These are phyloP conservation scores for Geopyxis carbonaria DNA, from an alignment of 495 filamentous ascomycete genomes.

Conservation along the genomic window DNA sequence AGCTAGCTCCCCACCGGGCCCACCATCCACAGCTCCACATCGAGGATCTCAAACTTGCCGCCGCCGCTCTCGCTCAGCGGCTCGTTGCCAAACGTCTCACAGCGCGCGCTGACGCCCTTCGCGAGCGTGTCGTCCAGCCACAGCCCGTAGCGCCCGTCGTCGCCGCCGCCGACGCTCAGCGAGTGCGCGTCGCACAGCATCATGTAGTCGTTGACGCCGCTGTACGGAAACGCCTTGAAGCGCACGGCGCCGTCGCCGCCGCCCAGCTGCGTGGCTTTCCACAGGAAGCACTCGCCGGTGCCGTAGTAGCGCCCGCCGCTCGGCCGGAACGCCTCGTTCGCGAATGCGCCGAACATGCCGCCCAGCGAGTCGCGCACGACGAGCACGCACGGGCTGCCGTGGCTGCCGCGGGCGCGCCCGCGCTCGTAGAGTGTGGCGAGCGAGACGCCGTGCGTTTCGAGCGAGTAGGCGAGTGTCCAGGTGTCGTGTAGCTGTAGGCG, in stretches of 20 bases:
- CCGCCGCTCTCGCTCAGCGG: conserved; percentile 77
- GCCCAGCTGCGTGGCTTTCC: conserved; percentile 47
- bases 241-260: conserved; percentile 37
- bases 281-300: conserved; percentile 95
- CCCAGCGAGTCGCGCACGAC: conserved; percentile 61
- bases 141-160: conserved; percentile 76
- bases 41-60: conserved; percentile 77
- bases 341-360: conserved; percentile 80
- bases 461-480: conserved; percentile 72
- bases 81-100: conserved; percentile 90
- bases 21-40: conserved; percentile 85
- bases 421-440: conserved; percentile 73
- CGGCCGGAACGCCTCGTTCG: conserved; percentile 47
- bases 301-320: conserved; percentile 49
- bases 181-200: conserved; percentile 82
- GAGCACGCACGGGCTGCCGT: conserved; percentile 66
- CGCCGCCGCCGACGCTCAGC: conserved; percentile 70
- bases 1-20: no score
- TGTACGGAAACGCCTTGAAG: conserved; percentile 95
- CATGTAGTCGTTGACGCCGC: conserved; percentile 88
- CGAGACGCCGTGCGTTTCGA: conserved; percentile 86
- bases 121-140: conserved; percentile 87
- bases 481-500: conserved; percentile 70
- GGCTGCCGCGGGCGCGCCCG: conserved; percentile 35
- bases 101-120: conserved; percentile 61